Evolutionary conservation across 129 eudicot species (phyloP), one percentile per base, ranked within the genome.

Genomic region (Tagetes patula): DNA sequence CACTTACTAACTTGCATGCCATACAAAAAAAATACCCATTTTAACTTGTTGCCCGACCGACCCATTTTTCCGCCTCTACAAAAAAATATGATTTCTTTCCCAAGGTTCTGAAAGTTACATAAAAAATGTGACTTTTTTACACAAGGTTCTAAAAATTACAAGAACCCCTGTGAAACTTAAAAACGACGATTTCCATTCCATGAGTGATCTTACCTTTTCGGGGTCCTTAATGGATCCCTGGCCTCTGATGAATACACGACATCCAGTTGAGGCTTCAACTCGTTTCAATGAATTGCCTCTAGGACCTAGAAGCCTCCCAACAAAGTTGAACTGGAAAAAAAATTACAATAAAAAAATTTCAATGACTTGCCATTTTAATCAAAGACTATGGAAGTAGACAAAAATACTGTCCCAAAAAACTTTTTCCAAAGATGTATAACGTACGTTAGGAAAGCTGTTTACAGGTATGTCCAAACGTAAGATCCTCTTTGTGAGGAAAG

Each of bases 151-250:
- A 43, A 0, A 43, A 6, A 10, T 43, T 6, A 43, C 8, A 43
- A 20, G 27, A 20, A 20, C 27, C 27, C 27, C 27, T 20, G 27
- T 43, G 8, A 43, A 43, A 43, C 1, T 8, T 6, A 43, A 43
- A 6, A 43, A 8, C 48, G 48, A 43, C 8, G 8, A 43, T 43
- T 43, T 43, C 48, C 48, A 43, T 43, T 43, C 48, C 48, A 43
- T 43, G 8, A 43, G 48, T 43, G 8, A 43, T 43, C 11, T 43
- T 82, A 89, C 97, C 97, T 92, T 86, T 74, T 89, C 97, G 7
- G 97, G 89, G 65, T 91, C 97, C 82, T 91, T 91, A 75, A 91
- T 91, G 5, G 97, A 91, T 41, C 97, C 97, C 85, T 89, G 87
- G 56, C 97, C 97, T 81, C 97, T 89, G 31, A 92, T 92, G 80